Evolutionary conservation across 257 asterid species (phyloP).

Genomic region (Gynochthodes officinalis): DNA sequence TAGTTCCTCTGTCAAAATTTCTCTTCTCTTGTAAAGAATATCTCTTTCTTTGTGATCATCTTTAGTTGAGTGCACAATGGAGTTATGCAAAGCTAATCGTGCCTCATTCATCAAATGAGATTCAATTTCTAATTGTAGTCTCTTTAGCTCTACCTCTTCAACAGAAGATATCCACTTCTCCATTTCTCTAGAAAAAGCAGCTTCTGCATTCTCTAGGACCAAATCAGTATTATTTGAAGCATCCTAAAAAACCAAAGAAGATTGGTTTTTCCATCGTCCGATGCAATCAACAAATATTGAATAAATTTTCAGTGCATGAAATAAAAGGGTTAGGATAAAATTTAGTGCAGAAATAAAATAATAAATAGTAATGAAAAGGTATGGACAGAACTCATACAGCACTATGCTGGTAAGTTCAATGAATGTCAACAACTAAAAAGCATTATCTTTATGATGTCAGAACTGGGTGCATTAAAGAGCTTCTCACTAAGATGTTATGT

Average conservation of each 20-base stretch:
- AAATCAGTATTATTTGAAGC: conserved; percentile 39
- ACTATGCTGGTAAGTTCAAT: not conserved
- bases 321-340: not conserved
- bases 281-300: not conserved
- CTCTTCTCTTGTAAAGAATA: conserved; percentile 31
- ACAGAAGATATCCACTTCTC: conserved; percentile 31
- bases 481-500: not conserved
- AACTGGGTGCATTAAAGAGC: not conserved
- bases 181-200: conserved; percentile 27
- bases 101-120: conserved; percentile 33
- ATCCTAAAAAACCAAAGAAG: conserved; percentile 29
- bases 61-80: conserved; percentile 32
- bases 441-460: not conserved
- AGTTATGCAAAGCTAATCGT: conserved; percentile 24
- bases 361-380: not conserved
- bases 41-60: conserved; percentile 40
- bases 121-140: conserved; percentile 37
- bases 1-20: conserved; percentile 34
- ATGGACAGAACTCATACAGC: not conserved
- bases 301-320: not conserved
- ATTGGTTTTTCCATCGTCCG: conserved; percentile 4
- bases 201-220: conserved; percentile 34
- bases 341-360: not conserved
- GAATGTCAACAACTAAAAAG: not conserved
- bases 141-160: conserved; percentile 37